These are phyloP conservation scores for Trichoderma sp. DNA, from an alignment of 2,329 filamentous ascomycete species.

Conservation along the genomic window DNA sequence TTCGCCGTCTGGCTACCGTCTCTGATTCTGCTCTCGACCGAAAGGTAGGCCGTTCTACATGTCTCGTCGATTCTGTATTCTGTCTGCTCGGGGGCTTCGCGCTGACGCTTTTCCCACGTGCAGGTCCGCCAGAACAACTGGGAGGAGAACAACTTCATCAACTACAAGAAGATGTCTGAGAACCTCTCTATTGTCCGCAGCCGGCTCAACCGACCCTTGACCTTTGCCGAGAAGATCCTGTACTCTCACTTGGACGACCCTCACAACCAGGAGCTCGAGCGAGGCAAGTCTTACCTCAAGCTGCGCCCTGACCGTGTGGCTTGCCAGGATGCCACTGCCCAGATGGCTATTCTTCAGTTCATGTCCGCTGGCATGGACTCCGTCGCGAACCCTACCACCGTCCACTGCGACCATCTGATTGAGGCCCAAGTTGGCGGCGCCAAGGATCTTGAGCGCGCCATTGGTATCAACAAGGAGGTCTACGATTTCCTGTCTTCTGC, in stretches of 20 bases:
- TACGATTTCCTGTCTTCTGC: conserved; percentile 94
- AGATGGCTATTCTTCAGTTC: conserved; percentile 99
- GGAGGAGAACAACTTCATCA: conserved; percentile 96
- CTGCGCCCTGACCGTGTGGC: conserved; percentile 95
- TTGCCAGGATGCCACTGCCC: conserved; percentile 98
- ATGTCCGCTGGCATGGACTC: conserved; percentile 98
- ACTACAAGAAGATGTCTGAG: conserved; percentile 99
- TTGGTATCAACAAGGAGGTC: conserved; percentile 97
- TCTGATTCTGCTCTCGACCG: conserved; percentile 81
- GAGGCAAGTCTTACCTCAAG: conserved; percentile 92
- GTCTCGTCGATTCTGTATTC: not conserved
- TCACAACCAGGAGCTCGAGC: conserved; percentile 92
- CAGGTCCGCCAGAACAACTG: conserved; percentile 91
- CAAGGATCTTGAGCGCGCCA: conserved; percentile 89
- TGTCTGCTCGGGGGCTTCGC: not conserved
- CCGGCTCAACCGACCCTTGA: conserved; percentile 88
- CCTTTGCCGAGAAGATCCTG: conserved; percentile 96
- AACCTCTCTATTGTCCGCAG: conserved; percentile 87
- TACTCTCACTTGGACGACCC: conserved; percentile 99
- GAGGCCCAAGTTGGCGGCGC: conserved; percentile 90
- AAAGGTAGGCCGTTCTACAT: conserved; percentile 61
- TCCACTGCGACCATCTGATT: conserved; percentile 99
- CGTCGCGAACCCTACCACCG: conserved; percentile 90
- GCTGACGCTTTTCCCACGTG: conserved; percentile 23
- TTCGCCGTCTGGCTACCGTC: conserved; percentile 79